phyloP scores from a whole-genome alignment of 2,329 filamentous ascomycete species.

The Metarhizium humberi region DNA sequence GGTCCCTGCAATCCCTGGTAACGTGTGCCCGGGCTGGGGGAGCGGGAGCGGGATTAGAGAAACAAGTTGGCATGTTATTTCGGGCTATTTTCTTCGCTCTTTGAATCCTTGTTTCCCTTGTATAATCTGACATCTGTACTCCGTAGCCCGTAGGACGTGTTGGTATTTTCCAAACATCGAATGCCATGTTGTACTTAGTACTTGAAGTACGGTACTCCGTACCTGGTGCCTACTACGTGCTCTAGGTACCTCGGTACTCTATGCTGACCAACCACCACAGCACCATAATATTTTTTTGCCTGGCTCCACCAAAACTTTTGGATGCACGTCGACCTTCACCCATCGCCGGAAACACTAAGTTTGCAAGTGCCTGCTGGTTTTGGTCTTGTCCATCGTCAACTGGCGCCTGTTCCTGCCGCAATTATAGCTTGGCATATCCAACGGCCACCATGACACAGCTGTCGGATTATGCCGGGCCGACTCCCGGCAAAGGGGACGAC shows the following conservation, averaged over 20 bases:
- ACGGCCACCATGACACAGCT: constrained; percentile 15
- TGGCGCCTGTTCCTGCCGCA: background rate
- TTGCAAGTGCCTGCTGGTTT: too few species aligned
- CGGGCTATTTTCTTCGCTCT: too few species aligned
- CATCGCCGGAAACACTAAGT: background rate
- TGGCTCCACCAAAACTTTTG: constrained; percentile 6
- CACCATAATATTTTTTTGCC: background rate
- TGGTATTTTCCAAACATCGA: too few species aligned
- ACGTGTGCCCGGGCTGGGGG: too few species aligned
- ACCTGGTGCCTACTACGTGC: too few species aligned
- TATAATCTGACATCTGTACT: background rate
- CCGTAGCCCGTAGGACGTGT: background rate
- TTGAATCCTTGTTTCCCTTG: constrained; percentile 1
- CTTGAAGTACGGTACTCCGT: too few species aligned
- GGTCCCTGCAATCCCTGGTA: too few species aligned
- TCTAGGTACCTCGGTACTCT: too few species aligned
- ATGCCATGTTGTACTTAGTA: too few species aligned
- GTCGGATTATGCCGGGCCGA: constrained; percentile 14
- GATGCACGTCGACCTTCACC: background rate
- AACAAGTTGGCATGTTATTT: too few species aligned
- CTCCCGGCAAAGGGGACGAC: constrained; percentile 10
- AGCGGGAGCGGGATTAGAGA: too few species aligned
- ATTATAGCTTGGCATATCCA: background rate
- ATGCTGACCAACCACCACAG: too few species aligned
- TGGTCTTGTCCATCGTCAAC: background rate